Base-by-base conservation (phyloP, 768 basidiomycete species). In the Suillus clintonianus region DNA sequence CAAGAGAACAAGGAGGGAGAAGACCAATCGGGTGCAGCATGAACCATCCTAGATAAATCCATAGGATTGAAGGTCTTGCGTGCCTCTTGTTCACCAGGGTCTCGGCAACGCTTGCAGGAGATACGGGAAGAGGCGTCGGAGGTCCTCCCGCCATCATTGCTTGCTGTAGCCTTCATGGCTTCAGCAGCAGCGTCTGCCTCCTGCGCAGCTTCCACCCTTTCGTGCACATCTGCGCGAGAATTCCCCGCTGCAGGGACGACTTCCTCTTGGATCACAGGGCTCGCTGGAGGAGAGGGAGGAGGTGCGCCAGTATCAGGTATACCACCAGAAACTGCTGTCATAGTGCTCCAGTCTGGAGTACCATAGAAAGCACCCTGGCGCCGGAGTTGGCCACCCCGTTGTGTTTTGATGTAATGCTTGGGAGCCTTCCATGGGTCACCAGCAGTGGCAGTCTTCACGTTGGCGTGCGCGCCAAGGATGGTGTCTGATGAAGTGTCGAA, bases 291-390 rank as follows among this genome's bases (percentile, higher is more conserved):
- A 19, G 56, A 39, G 24, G 11, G 24, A 17, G 34, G 53, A 55
- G 36, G 14, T 13, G 7, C 15, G 22, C 54, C 22, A 24, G 36
- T 37, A 24, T 56, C 15, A 27, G 36, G 15, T 24, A 24, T 22
- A 56, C 15, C 37, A 10, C 24, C 36, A 39, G 55, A 9, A 17
- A 17, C 15, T 39, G 15, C 36, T 14, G 55, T 17, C 60, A 61
- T 61, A 13, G 60, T 11, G 19, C 36, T 14, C 60, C 60, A 61
- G 30, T 59, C 24, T 17, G 60, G 60, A n/a, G 41, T 41, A 17
- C 24, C 54, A n/a, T 61, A 61, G 19, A 61, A 61, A 24, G 60
- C 53, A 61, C 60, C 60, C 3, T 61, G 60, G 30, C 60, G 60
- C 13, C 36, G 36, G 2, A 61, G 32, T 24, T 3, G 14, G 8